Evolutionary conservation across 495 filamentous ascomycete species (phyloP).

Genomic region (Neurospora sp.): DNA sequence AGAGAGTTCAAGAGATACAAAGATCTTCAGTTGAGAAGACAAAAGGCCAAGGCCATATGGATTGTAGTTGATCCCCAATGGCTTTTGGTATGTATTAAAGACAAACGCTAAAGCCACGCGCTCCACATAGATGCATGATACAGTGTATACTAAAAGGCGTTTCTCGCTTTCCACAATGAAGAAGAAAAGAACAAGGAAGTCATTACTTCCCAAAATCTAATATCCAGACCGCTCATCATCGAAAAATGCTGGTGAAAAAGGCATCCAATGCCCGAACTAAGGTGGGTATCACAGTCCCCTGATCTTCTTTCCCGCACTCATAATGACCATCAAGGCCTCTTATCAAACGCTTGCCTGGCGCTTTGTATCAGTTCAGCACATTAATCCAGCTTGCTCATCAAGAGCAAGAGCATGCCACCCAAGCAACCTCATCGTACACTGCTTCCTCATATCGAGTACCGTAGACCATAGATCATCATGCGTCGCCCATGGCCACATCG

Average conservation of each 20-base stretch:
- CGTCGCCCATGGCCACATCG: slow-evolving; percentile 14
- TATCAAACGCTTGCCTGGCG: not conserved
- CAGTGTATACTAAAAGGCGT: not conserved
- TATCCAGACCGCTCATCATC: not conserved
- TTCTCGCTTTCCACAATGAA: not conserved
- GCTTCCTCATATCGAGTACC: not conserved
- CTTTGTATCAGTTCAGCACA: not conserved
- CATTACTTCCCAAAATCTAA: not conserved
- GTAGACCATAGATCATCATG: slow-evolving; percentile 2
- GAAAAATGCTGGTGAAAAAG: not conserved
- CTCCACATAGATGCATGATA: not conserved
- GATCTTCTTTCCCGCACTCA: not conserved
- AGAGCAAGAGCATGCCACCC: not conserved
- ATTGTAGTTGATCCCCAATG: not conserved
- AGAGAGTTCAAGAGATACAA: not conserved
- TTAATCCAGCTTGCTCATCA: not conserved
- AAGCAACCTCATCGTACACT: not conserved
- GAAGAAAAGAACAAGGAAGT: not conserved
- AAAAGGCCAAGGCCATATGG: not conserved
- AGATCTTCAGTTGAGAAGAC: not conserved
- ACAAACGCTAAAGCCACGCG: not conserved
- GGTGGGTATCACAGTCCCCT: not conserved
- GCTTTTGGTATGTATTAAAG: not conserved
- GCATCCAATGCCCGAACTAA: not conserved
- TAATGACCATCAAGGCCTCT: not conserved